Base-by-base conservation (phyloP, 2,329 filamentous ascomycete species). In the Diplocarpon rosae region DNA sequence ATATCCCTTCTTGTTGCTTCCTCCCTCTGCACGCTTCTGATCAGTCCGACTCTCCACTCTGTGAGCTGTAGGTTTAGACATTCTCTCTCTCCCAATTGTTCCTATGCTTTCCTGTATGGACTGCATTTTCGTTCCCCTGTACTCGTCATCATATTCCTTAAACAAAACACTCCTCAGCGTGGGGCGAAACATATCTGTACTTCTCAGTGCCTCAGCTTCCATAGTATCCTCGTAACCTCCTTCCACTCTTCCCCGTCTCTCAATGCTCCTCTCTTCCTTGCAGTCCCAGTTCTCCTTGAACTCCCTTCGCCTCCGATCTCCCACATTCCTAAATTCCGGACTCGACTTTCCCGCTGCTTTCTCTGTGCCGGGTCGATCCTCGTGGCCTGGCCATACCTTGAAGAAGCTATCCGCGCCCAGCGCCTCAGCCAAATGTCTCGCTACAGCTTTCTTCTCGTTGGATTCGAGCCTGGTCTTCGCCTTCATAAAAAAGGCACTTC, bases 221-320 rank as follows among this genome's bases (percentile, higher is more conserved):
- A 36, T 14, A 20, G 36, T 34, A 48, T 46, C 36, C 29, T 48
- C 46, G 29, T 40, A 48, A 6, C 29, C 39, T 10, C 34, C 43
- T 3, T 33, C 15, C 10, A 20, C 11, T 31, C 28, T 37, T 24
- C 9, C 28, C 31, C 43, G 31, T 24, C 43, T 29, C 14, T 29
- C 13, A 13, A 42, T 48, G 37, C 33, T 39, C 13, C 40, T 39
- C 16, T 48, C 45, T n/a, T 39, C 33, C 17, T 41, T 46, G n/a
- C 17, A 17, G 12, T 39, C 46, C 43, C 49, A 46, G 27, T 28
- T 33, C 9, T n/a, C 15, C 31, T 31, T n/a, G 2, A 48, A 15
- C 29, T 39, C 29, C 9, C 45, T 16, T 2, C 40, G 32, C 9
- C 17, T 42, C 8, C 27, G 15, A 6, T n/a, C 27, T 17, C 28